These are phyloP conservation scores for Gentiana macrophylla DNA, from an alignment of 257 asterid genomes.

Conservation along the genomic window DNA sequence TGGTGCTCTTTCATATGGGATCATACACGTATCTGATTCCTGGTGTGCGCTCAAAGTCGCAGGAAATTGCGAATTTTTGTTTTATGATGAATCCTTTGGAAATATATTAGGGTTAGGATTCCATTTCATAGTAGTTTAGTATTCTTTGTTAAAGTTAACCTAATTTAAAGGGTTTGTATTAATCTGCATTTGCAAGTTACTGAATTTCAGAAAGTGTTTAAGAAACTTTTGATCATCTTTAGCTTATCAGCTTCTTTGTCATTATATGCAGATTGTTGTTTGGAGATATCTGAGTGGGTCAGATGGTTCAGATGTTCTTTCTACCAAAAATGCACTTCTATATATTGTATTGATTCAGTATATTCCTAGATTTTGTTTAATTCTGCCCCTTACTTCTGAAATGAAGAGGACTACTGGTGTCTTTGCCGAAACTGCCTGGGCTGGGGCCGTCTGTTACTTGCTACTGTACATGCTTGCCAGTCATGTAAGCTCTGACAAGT, in stretches of 20 bases:
- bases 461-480: constrained; percentile 98
- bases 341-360: constrained; percentile 79
- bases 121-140: too few relatives aligned
- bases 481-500: constrained; percentile 59
- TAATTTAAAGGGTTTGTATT: too few relatives aligned
- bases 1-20: too few relatives aligned
- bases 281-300: constrained; percentile 88
- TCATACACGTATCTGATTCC: too few relatives aligned
- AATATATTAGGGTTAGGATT: too few relatives aligned
- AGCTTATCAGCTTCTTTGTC: neutral
- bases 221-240: neutral
- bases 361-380: constrained; percentile 63
- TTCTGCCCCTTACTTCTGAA: constrained; percentile 79
- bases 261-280: constrained; percentile 71
- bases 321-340: constrained; percentile 79
- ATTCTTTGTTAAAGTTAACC: too few relatives aligned
- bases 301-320: constrained; percentile 81
- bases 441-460: constrained; percentile 94
- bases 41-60: too few relatives aligned
- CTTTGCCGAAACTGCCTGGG: constrained; percentile 99
- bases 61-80: too few relatives aligned
- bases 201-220: neutral
- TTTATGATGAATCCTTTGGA: too few relatives aligned
- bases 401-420: constrained; percentile 95
- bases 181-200: too few relatives aligned